These are phyloP conservation scores for Colletotrichum sp. DNA, from an alignment of 2,329 filamentous ascomycete genomes.

Conservation along the genomic window DNA sequence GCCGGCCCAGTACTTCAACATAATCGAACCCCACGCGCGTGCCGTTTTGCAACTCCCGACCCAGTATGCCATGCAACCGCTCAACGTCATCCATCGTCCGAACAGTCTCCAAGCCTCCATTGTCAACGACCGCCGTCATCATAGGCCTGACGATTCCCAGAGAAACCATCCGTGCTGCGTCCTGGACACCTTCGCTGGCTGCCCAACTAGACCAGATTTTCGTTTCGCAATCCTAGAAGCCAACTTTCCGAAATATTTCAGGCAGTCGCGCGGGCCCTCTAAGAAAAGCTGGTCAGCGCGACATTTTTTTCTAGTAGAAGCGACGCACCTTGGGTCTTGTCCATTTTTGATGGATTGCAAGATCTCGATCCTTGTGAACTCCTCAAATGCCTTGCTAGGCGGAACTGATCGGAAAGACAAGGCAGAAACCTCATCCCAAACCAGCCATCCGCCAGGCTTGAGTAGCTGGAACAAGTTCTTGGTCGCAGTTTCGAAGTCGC, in stretches of 20 bases:
- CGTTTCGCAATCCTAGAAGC: neutral
- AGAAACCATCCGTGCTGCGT: neutral
- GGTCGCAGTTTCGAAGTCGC: neutral
- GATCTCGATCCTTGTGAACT: neutral
- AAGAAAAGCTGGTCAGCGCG: neutral
- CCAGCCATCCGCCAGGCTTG: neutral
- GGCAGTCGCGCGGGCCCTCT: neutral
- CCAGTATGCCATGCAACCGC: neutral
- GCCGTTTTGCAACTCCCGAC: neutral
- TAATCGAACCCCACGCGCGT: neutral
- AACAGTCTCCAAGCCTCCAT: neutral
- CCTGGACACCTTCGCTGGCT: neutral
- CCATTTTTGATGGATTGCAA: neutral
- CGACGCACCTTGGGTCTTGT: neutral
- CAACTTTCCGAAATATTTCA: rapidly evolving
- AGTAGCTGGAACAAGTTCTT: neutral
- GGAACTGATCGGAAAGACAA: neutral
- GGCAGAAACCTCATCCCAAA: neutral
- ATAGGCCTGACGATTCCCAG: neutral
- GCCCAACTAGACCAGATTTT: neutral
- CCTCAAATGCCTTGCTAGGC: neutral
- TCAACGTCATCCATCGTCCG: neutral
- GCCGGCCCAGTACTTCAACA: neutral
- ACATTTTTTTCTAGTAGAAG: rapidly evolving
- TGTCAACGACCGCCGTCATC: neutral